Conservation (phyloP, 768 basidiomycete genomes). For the Hemileccinum rubropunctum region DNA sequence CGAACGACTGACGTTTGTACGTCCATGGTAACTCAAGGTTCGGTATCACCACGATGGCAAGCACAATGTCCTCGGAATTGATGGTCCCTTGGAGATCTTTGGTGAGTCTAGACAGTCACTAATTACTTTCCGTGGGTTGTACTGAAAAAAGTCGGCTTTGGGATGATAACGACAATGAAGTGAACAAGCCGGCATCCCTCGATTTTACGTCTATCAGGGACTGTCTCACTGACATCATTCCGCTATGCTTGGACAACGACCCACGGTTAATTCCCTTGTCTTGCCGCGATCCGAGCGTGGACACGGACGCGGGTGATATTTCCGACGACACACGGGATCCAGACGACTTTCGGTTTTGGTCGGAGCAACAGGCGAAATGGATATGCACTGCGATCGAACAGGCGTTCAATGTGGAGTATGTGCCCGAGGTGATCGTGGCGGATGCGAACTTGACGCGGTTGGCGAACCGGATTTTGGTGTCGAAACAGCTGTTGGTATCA, state of each 20-base stretch:
- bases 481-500: conserved; percentile 53
- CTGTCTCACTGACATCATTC: conserved; percentile 72
- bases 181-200: conserved; percentile 62
- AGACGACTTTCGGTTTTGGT: conserved; percentile 96
- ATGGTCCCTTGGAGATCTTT: conserved; percentile 85
- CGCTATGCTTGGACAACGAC: conserved; percentile 85
- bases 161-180: conserved; percentile 36
- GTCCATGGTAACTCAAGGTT: conserved; percentile 42
- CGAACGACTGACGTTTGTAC: background rate
- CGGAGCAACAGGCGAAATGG: conserved; percentile 82
- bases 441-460: conserved; percentile 90
- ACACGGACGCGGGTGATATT: conserved; percentile 5
- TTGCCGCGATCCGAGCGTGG: conserved; percentile 40
- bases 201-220: conserved; percentile 65
- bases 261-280: conserved; percentile 75
- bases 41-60: conserved; percentile 97
- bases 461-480: conserved; percentile 78
- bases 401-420: conserved; percentile 86
- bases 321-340: conserved; percentile 55
- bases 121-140: background rate
- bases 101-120: conserved; percentile 48
- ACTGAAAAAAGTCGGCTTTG: background rate
- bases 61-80: conserved; percentile 89
- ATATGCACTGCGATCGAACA: conserved; percentile 79
- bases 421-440: conserved; percentile 86